Evolutionary conservation across 495 filamentous ascomycete genomes (phyloP).

Genomic region (Polyplosphaeria fusca): DNA sequence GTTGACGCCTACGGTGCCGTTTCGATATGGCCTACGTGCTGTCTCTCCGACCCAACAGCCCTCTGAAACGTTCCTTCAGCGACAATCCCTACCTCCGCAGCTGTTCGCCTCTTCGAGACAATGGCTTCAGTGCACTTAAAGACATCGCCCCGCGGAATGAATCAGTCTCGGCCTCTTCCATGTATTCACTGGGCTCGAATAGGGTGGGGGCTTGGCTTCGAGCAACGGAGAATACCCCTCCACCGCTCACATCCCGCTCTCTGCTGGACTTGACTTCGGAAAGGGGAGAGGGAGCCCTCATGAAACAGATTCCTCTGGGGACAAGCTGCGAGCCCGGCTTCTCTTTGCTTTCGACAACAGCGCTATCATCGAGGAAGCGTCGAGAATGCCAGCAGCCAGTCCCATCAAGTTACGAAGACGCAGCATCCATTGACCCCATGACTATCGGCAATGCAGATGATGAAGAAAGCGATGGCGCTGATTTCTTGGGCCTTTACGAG

Average conservation of each 20-base stretch:
- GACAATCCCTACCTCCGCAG: constrained; percentile 33
- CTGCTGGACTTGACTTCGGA: constrained; percentile 14
- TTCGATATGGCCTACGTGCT: constrained; percentile 35
- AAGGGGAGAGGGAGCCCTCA: neutral
- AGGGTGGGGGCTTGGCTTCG: constrained; percentile 17
- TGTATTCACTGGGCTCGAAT: constrained; percentile 22
- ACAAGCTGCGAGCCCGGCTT: constrained; percentile 9
- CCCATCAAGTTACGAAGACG: neutral
- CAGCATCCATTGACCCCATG: neutral
- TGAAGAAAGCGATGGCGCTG: constrained; percentile 7
- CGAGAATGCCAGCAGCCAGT: too few species aligned
- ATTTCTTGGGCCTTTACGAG: constrained; percentile 21
- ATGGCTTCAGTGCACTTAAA: constrained; percentile 9
- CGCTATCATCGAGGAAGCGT: too few species aligned
- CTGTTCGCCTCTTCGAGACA: constrained; percentile 26
- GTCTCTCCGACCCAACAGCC: constrained; percentile 35
- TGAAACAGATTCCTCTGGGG: constrained; percentile 9
- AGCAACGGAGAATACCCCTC: constrained; percentile 30
- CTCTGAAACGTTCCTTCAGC: constrained; percentile 37
- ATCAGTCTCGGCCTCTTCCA: constrained; percentile 31
- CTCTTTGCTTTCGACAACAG: too few species aligned
- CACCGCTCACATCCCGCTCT: constrained; percentile 14
- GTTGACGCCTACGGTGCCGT: constrained; percentile 4
- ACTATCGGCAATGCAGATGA: constrained; percentile 1
- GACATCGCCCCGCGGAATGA: constrained; percentile 22